Conservation (phyloP, 805 yeast species). For the Candida verbasci region DNA sequence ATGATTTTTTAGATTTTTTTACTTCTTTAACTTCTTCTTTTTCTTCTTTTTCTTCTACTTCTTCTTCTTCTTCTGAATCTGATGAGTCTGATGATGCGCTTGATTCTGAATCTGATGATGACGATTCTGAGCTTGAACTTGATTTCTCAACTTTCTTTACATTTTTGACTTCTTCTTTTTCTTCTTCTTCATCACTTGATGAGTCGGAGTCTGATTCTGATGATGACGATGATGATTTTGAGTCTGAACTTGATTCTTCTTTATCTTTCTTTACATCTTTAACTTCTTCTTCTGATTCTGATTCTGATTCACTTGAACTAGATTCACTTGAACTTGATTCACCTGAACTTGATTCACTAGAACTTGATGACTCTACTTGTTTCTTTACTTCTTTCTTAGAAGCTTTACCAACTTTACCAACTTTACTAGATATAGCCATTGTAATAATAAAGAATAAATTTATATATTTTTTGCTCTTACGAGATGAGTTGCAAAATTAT, state of each 20-base stretch:
- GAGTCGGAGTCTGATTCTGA: slow-evolving; percentile 19
- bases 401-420: slow-evolving; percentile 5
- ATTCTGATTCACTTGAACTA: slow-evolving; percentile 12
- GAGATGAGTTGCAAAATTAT: slow-evolving; percentile 10
- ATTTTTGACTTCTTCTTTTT: slow-evolving; percentile 28
- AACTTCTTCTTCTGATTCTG: slow-evolving; percentile 15
- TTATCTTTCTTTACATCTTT: slow-evolving; percentile 13
- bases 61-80: slow-evolving; percentile 25
- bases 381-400: slow-evolving; percentile 15
- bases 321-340: neutral
- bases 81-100: slow-evolving; percentile 22
- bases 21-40: slow-evolving; percentile 1
- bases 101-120: slow-evolving; percentile 21
- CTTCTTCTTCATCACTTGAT: slow-evolving; percentile 18
- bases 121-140: slow-evolving; percentile 12
- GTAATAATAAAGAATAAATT: slow-evolving; percentile 7
- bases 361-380: slow-evolving; percentile 17
- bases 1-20: neutral
- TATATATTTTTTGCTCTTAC: slow-evolving; percentile 5
- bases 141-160: slow-evolving; percentile 14
- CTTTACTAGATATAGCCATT: slow-evolving; percentile 40
- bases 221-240: slow-evolving; percentile 7
- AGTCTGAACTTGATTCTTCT: slow-evolving; percentile 14
- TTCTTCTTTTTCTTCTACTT: too few species aligned
- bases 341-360: slow-evolving; percentile 3